These are phyloP conservation scores for Paramarasmius palmivorus DNA, from an alignment of 1,284 basidiomycete genomes.

Conservation along the genomic window DNA sequence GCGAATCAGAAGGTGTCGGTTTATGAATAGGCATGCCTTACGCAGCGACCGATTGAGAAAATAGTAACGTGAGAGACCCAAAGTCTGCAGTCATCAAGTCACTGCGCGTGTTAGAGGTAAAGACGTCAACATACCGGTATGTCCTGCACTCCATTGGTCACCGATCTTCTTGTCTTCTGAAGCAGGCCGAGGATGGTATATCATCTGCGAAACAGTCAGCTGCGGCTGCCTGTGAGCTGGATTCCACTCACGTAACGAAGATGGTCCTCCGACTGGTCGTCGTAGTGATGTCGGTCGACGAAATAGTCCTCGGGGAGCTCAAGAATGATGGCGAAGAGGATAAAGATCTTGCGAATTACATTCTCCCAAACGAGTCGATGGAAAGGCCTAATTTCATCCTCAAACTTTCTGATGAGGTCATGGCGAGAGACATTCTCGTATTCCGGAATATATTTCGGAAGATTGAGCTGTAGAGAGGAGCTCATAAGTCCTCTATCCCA, in stretches of 20 bases:
- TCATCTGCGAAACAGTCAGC: slow-evolving; percentile 15
- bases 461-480: slow-evolving; percentile 20
- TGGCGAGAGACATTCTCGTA: slow-evolving; percentile 20
- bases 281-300: slow-evolving; percentile 23
- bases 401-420: slow-evolving; percentile 18
- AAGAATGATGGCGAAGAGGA: slow-evolving; percentile 26
- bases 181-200: slow-evolving; percentile 22
- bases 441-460: slow-evolving; percentile 24
- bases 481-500: background rate
- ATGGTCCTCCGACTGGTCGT: slow-evolving; percentile 24
- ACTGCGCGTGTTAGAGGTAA: too few relatives aligned
- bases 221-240: background rate
- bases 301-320: slow-evolving; percentile 30
- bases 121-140: slow-evolving; percentile 26
- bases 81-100: background rate
- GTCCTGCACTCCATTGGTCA: slow-evolving; percentile 21
- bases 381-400: slow-evolving; percentile 23
- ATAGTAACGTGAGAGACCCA: slow-evolving; percentile 26
- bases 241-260: slow-evolving; percentile 23
- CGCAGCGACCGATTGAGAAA: slow-evolving; percentile 26
- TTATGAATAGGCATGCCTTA: slow-evolving; percentile 9
- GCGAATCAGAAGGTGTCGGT: background rate
- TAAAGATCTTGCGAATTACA: slow-evolving; percentile 22
- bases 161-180: slow-evolving; percentile 22
- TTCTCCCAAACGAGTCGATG: slow-evolving; percentile 22